phyloP scores from a whole-genome alignment of 1,139 yeast genomes.

The Candida sojae region DNA sequence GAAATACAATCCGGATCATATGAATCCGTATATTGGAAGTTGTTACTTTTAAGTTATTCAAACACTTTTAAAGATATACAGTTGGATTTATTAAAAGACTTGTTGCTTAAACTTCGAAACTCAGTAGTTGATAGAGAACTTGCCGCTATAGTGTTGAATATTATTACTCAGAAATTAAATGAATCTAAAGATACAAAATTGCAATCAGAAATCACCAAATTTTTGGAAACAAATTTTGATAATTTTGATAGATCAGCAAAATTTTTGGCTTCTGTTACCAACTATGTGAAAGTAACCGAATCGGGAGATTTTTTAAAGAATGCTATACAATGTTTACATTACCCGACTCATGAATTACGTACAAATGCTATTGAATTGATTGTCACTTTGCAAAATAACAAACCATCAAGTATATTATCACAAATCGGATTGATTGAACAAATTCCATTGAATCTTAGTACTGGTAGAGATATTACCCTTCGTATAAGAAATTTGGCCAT shows the following conservation, averaged over 20 bases:
- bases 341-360: constrained; percentile 52
- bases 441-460: constrained; percentile 66
- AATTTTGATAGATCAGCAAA: constrained; percentile 16
- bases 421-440: constrained; percentile 66
- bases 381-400: constrained; percentile 29
- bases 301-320: constrained; percentile 24
- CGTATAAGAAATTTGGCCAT: constrained; percentile 65
- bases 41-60: constrained; percentile 10
- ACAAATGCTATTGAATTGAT: constrained; percentile 44
- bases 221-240: constrained; percentile 22
- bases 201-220: not conserved
- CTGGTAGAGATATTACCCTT: constrained; percentile 73
- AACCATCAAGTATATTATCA: constrained; percentile 31
- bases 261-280: constrained; percentile 10
- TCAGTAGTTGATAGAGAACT: constrained; percentile 9
- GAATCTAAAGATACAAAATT: not conserved
- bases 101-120: constrained; percentile 11
- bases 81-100: constrained; percentile 12
- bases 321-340: constrained; percentile 35
- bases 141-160: constrained; percentile 7
- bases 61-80: constrained; percentile 4
- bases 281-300: constrained; percentile 2
- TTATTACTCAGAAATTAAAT: constrained; percentile 7
- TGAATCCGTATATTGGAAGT: constrained; percentile 14
- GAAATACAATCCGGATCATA: constrained; percentile 1